Base-by-base conservation (phyloP, 129 eudicot genomes). In the Chrysanthemum lavandulifolium region DNA sequence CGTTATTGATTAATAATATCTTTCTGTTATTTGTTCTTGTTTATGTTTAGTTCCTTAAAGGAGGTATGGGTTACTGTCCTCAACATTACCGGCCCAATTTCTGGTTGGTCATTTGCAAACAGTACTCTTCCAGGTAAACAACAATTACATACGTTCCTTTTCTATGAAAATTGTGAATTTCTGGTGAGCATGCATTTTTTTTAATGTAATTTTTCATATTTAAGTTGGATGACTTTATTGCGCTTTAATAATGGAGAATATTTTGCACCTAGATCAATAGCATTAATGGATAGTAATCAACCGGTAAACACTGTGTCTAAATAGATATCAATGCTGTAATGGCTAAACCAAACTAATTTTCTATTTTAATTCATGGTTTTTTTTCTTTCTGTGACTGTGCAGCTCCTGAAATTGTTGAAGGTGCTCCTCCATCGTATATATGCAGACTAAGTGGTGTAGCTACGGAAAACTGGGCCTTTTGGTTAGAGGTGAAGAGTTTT, bases 11-110 rank as follows among this genome's bases (percentile, higher is more conserved):
- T 54, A 11, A 50, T 57, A 43, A 47, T 58, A 31, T 60, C 19
- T 64, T 52, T 70, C 65, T 77, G 36, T 27, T 49, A 3, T 71
- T 51, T 27, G 50, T 52, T 73, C 13, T 23, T 54, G 51, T 63
- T 78, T 18, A 54, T 78, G 72, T 72, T 81, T 85, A 95, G 99
- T 74, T 95, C 99, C 69, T 79, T 88, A 69, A 81, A 88, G 81
- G 97, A 95, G 88, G 97, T 90, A 43, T 95, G 94, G 97, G 99
- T 95, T 68, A 85, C 97, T 29, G 99, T 95, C 53, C 96, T 95
- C 43, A 95, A 95, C 80, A 80, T 95, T 60, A 95, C 97, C n/a
- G 97, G 99, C 72, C 97, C 97, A 9, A 62, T 95, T 72, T 87
- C 90, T 57, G 80, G 84, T 74, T 95, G 99, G 99, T 95, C 99